Evolutionary conservation across 1,139 yeast species (phyloP), one percentile per base, ranked within the genome.

Genomic region (Scheffersomyces titani): DNA sequence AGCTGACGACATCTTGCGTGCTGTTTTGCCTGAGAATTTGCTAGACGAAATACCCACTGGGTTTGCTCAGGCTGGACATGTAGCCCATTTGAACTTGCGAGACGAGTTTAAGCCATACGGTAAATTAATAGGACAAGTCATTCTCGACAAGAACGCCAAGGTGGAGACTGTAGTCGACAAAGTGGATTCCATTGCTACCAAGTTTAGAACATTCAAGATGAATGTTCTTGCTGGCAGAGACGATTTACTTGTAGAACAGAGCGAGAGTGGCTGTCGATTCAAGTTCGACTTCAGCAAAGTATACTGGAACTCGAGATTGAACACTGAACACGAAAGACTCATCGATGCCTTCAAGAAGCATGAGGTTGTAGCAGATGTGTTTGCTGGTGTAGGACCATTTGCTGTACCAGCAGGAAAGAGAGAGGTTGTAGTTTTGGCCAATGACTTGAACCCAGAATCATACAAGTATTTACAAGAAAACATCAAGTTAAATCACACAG

Each of bases 311-410:
- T 92, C 98, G 16, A 83, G 99, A 63, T 78, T 96, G 55, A 96
- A 92, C 65, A 90, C 97, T 0, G 99, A 96, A 67, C 99, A 96
- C 71, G 96, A 88, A 54, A 78, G 98, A 58, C 74, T 96, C 52
- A 88, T 94, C 11, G 68, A 74, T 2, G 72, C 70, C 56, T 93
- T 96, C 68, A 68, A 82, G 59, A 77, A 82, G 2, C 82, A 87
- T 11, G 90, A 89, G 59, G 90, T 91, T 2, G 91, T 96, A 0
- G 92, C 92, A 63, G 99, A 96, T 76, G 98, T 92, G 0, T 91
- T 96, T 84, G 99, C 98, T 0, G 99, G 99, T 46, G 99, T 96
- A 2, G 99, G 99, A 0, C 99, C 99, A 2, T 96, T 96, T 77
- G 96, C 97, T 1, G 86, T 94, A 0, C 99, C 99, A 0, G 97